Evolutionary conservation across 1,139 yeast genomes (phyloP).

Genomic region (Geotrichum candidum): DNA sequence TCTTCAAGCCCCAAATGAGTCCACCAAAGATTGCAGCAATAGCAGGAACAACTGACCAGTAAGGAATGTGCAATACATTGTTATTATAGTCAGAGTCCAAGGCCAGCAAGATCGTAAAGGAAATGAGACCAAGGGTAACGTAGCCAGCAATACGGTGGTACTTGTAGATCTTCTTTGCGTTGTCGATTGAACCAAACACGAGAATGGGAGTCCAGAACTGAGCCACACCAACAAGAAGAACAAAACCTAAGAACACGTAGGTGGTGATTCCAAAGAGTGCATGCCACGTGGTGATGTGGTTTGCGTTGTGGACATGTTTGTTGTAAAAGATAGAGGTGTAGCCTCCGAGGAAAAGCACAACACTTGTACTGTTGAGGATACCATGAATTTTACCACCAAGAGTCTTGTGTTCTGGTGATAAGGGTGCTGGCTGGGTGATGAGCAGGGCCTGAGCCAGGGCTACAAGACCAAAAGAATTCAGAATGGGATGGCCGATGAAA

Average conservation of each 20-base stretch:
- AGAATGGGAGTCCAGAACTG: slow-evolving; percentile 28
- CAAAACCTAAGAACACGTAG: slow-evolving; percentile 20
- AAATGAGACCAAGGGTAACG: slow-evolving; percentile 21
- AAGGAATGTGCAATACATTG: slow-evolving; percentile 24
- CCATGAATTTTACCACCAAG: slow-evolving; percentile 31
- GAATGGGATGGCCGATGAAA: slow-evolving; percentile 25
- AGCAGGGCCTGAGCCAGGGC: slow-evolving; percentile 24
- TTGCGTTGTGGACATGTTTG: slow-evolving; percentile 26
- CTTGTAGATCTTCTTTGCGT: slow-evolving; percentile 29
- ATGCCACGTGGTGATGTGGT: slow-evolving; percentile 31
- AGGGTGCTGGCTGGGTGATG: slow-evolving; percentile 26
- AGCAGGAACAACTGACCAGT: slow-evolving; percentile 21
- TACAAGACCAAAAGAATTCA: slow-evolving; percentile 24
- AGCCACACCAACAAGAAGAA: slow-evolving; percentile 26
- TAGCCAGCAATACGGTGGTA: slow-evolving; percentile 32
- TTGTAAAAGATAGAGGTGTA: slow-evolving; percentile 25
- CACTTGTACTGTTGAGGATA: slow-evolving; percentile 23
- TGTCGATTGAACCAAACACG: slow-evolving; percentile 27
- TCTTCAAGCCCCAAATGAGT: slow-evolving; percentile 3
- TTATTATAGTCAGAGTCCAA: slow-evolving; percentile 29
- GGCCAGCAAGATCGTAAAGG: slow-evolving; percentile 26
- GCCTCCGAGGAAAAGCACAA: slow-evolving; percentile 23
- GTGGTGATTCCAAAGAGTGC: slow-evolving; percentile 29
- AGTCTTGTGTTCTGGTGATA: slow-evolving; percentile 25
- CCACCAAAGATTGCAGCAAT: slow-evolving; percentile 6